Conservation (phyloP, 2,329 filamentous ascomycete genomes). For the Phaeosphaeria sp. region DNA sequence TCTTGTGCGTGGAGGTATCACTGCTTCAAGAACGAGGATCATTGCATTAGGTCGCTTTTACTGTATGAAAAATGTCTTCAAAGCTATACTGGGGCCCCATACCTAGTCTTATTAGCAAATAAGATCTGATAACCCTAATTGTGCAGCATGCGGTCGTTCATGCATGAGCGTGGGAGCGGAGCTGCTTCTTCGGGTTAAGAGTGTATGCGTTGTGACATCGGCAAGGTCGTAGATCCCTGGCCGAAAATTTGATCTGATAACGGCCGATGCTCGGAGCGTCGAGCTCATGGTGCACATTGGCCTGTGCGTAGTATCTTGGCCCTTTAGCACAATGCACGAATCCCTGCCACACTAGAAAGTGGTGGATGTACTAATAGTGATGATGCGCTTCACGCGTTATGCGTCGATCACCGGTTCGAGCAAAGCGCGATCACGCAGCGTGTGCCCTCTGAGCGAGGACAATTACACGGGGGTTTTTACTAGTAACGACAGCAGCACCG, state of each 20-base stretch:
- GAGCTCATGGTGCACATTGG: background rate
- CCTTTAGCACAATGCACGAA: background rate
- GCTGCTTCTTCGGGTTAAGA: conserved; percentile 25
- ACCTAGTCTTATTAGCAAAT: conserved; percentile 17
- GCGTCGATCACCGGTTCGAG: no score
- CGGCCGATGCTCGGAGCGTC: conserved; percentile 34
- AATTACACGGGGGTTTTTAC: background rate
- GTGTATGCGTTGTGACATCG: conserved; percentile 35
- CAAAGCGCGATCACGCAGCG: no score
- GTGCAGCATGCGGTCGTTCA: background rate
- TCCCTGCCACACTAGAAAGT: background rate
- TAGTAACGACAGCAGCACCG: background rate
- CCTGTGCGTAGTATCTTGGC: conserved; percentile 2
- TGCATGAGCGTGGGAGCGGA: conserved; percentile 17
- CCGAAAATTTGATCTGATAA: conserved; percentile 37
- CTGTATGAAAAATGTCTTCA: conserved; percentile 32
- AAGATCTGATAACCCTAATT: conserved; percentile 44
- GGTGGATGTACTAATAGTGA: no score
- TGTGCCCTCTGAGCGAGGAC: no score
- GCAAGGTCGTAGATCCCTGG: background rate
- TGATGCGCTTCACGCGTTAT: no score
- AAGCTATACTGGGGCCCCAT: conserved; percentile 28
- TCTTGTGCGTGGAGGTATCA: background rate
- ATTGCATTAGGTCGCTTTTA: conserved; percentile 27
- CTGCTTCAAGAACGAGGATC: background rate